A percentile compares a stretch with the other conserved stretches of the same genome.
phyloP scores from a whole-genome alignment of 1,284 basidiomycete genomes.

The Cutaneotrichosporon dermatis region DNA sequence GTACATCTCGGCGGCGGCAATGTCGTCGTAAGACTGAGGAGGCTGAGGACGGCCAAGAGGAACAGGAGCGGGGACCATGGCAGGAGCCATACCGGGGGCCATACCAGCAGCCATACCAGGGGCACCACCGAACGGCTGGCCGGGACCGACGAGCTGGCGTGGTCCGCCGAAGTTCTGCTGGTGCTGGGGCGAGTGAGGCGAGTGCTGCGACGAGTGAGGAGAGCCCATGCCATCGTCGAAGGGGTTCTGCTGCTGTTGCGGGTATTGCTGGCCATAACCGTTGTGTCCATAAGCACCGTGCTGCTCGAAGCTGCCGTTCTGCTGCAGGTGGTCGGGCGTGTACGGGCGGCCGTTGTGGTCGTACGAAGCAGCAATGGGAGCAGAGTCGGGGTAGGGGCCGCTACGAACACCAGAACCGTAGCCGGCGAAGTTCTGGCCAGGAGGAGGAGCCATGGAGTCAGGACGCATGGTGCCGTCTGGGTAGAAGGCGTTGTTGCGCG shows the following conservation, averaged over 20 bases:
- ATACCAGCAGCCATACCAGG: too few species aligned
- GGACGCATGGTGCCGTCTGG: slow-evolving; percentile 27
- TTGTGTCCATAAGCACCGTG: too few species aligned
- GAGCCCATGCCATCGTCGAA: slow-evolving; percentile 8
- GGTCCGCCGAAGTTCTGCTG: slow-evolving; percentile 12
- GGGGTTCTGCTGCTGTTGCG: slow-evolving; percentile 8
- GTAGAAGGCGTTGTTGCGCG: slow-evolving; percentile 11
- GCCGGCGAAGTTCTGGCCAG: slow-evolving; percentile 30
- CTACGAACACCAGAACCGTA: slow-evolving; percentile 22
- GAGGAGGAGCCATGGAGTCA: slow-evolving; percentile 20
- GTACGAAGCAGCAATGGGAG: slow-evolving; percentile 12
- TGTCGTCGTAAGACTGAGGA: slow-evolving; percentile 30
- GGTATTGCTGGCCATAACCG: background rate
- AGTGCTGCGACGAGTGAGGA: background rate
- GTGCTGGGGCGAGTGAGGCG: slow-evolving; percentile 8
- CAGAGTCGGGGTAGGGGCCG: slow-evolving; percentile 21
- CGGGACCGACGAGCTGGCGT: slow-evolving; percentile 38
- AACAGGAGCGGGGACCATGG: slow-evolving; percentile 26
- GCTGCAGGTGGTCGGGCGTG: slow-evolving; percentile 8
- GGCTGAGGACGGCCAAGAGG: slow-evolving; percentile 39
- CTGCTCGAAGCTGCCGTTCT: too few species aligned
- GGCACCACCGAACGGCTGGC: background rate
- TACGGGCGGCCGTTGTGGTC: slow-evolving; percentile 35
- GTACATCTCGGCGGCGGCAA: slow-evolving; percentile 33
- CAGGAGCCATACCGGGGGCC: background rate